These are phyloP conservation scores for Erysiphe pulchra DNA, from an alignment of 2,329 filamentous ascomycete species.

Conservation along the genomic window DNA sequence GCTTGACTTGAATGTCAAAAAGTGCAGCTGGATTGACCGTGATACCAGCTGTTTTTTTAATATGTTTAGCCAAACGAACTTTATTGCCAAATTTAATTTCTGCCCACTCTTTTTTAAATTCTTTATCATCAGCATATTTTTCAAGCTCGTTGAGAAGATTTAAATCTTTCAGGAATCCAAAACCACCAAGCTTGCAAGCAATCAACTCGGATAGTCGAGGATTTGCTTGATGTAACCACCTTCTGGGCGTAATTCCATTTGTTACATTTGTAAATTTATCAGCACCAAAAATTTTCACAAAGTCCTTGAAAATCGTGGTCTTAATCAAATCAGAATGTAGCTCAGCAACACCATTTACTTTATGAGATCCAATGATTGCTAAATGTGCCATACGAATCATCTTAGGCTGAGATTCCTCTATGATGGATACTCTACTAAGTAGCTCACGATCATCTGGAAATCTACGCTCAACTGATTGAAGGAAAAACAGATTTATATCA, in stretches of 20 bases:
- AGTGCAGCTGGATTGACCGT: slow-evolving; percentile 67
- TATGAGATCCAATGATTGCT: slow-evolving; percentile 91
- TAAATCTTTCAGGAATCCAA: slow-evolving; percentile 74
- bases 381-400: slow-evolving; percentile 96
- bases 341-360: slow-evolving; percentile 96
- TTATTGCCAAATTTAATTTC: slow-evolving; percentile 97
- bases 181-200: slow-evolving; percentile 60
- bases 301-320: slow-evolving; percentile 99
- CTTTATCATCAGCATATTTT: slow-evolving; percentile 57
- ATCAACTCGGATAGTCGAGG: slow-evolving; percentile 79
- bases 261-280: slow-evolving; percentile 99
- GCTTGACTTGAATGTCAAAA: slow-evolving; percentile 95
- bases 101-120: slow-evolving; percentile 81
- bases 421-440: slow-evolving; percentile 72
- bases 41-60: slow-evolving; percentile 57
- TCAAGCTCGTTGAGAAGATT: slow-evolving; percentile 72
- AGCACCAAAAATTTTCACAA: slow-evolving; percentile 77
- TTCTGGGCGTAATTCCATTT: slow-evolving; percentile 84
- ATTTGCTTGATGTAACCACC: slow-evolving; percentile 96
- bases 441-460: slow-evolving; percentile 82
- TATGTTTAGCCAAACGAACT: slow-evolving; percentile 70
- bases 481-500: slow-evolving; percentile 87
- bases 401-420: slow-evolving; percentile 89
- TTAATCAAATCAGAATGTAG: slow-evolving; percentile 94
- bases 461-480: slow-evolving; percentile 68